Percentiles rank a stretch among this genome's conserved stretches.
Evolutionary conservation across 768 basidiomycete species (phyloP).

Genomic region (Tubosaeta sp.): DNA sequence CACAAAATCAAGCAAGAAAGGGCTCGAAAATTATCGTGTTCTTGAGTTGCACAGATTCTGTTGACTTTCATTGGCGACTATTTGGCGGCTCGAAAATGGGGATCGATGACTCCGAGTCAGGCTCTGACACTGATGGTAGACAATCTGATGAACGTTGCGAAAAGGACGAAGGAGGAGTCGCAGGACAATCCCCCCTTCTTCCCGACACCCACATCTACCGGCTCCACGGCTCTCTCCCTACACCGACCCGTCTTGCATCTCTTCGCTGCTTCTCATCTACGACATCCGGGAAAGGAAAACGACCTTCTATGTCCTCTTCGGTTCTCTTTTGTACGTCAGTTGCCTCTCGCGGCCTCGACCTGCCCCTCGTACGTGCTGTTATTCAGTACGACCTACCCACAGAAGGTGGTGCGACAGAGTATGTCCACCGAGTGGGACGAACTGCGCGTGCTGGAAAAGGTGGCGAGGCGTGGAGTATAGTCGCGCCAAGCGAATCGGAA

Average conservation of each 20-base stretch:
- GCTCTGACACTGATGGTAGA: conserved; percentile 22
- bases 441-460: conserved; percentile 95
- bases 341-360: conserved; percentile 95
- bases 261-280: conserved; percentile 73
- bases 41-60: conserved; percentile 94
- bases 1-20: conserved; percentile 48
- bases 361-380: conserved; percentile 91
- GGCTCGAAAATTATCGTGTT: conserved; percentile 88
- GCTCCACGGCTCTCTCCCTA: conserved; percentile 89
- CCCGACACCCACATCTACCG: conserved; percentile 81
- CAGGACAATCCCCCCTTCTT: conserved; percentile 67
- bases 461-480: conserved; percentile 94
- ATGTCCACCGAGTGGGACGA: conserved; percentile 94
- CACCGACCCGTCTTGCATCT: conserved; percentile 72
- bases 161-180: conserved; percentile 40
- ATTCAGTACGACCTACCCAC: conserved; percentile 97
- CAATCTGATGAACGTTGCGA: conserved; percentile 23
- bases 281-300: conserved; percentile 29
- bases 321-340: conserved; percentile 95
- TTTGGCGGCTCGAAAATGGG: conserved; percentile 73
- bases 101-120: conserved; percentile 23
- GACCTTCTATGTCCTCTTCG: conserved; percentile 43
- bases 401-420: conserved; percentile 94
- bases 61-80: conserved; percentile 93
- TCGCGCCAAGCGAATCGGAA: conserved; percentile 77